Base-by-base conservation (phyloP, 495 filamentous ascomycete genomes). In the Penicillium argentinense region DNA sequence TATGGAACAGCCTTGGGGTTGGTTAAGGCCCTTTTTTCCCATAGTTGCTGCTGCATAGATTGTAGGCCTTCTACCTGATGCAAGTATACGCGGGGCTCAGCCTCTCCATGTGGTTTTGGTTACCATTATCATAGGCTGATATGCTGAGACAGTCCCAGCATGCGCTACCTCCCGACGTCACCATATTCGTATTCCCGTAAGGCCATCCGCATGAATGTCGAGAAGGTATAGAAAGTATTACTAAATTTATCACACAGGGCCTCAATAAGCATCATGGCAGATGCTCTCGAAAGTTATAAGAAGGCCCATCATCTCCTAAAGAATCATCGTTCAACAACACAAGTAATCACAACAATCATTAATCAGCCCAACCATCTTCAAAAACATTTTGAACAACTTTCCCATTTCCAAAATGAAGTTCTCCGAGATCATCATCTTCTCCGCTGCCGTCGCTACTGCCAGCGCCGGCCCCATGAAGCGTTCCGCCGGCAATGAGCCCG, bases 381-480 rank as follows among this genome's bases (percentile, higher is more conserved):
- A n/a, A n/a, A 39, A 19, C 17, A 23, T 16, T 32, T 44, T 41
- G 23, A 41, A 14, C 1, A 17, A 28, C 40, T 29, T 23, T 33
- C 19, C 18, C 21, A 33, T 14, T 14, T 47, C 21, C 26, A 47
- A 40, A 40, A 47, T 47, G 47, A 50, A 50, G 14, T 43, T 34
- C 39, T 43, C 39, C 14, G 47, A 44, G 16, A 23, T 50, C 12
- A 26, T 43, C 22, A 19, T 23, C 32, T 25, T 55, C 34, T 45
- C 49, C 14, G 39, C 39, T 43, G 46, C 36, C 29, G 13, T 55
- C 8, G 53, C 32, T 25, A 29, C 49, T 17, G 42, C 46, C 22
- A 49, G 17, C 14, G 57, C 53, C 2, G 21, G 36, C 9, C 46
- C 49, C 18, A 4, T 51, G 13, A 43, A 42, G 17, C 42, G 51